Base-by-base conservation (phyloP, 2,329 filamentous ascomycete genomes). In the Cladosporium sp. region DNA sequence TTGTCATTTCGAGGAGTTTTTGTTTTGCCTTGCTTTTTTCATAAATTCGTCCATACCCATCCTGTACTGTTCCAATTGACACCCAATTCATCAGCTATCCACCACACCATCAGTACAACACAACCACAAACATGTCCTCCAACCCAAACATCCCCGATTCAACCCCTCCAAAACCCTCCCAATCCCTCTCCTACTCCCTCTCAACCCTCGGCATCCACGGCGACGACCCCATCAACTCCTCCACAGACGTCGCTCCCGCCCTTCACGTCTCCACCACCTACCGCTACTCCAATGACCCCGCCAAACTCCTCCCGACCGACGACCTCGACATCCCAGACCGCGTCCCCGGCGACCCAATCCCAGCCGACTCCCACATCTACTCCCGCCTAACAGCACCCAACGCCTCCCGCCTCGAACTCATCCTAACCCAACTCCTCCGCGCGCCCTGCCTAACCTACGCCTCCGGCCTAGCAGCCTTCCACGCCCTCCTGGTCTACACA, bases 261-360 rank as follows among this genome's bases (percentile, higher is more conserved):
- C 77, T 97, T 63, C 92, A 97, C 67, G 82, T 94, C 56, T 90
- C 89, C 54, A 96, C 92, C 11, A 97, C 89, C 13, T 97, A 89
- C 70, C 83, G 88, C 59, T 97, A 96, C 68, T 74, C 77, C 22
- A 70, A 75, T 47, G 78, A 95, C 64, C 87, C 89, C 2, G 77
- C 83, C 5, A 67, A 81, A 22, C 78, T 95, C 39, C 58, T 53
- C 8, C 60, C 63, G 22, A 49, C 50, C 33, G 51, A 53, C 52
- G 61, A 64, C 38, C 48, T 59, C 29, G 52, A 62, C 30, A 51
- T 60, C 43, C 50, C 56, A 22, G 35, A 20, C 16, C 52, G 52
- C 43, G 32, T 54, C 16, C 47, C 58, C 7, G 77, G 49, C 57
- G 53, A 49, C 7, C 55, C 71, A 35, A 73, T 76, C 47, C 73